A percentile compares a stretch with the other conserved stretches of the same genome.
Evolutionary conservation across 169 alveolate species (phyloP).

Genomic region (Theileria equi): DNA sequence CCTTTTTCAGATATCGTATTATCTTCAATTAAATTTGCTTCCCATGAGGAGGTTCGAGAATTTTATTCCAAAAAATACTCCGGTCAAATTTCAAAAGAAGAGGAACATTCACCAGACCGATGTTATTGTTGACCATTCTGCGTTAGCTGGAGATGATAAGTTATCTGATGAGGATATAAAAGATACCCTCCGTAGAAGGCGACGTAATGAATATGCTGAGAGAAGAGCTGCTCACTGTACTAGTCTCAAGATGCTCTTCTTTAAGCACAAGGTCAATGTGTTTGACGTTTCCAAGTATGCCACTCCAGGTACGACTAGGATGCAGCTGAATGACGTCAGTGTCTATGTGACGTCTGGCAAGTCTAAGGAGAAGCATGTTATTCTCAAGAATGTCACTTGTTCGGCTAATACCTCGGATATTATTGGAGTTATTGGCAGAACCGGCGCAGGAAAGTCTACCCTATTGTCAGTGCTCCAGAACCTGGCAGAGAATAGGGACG

Average conservation of each 20-base stretch:
- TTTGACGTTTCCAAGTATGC: background rate
- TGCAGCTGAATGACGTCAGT: slow-evolving; percentile 1
- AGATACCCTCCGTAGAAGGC: too few species aligned
- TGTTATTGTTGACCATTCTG: too few species aligned
- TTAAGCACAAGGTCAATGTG: background rate
- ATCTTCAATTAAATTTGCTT: slow-evolving; percentile 1
- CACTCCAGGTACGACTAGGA: slow-evolving; percentile 7
- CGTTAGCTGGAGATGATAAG: too few species aligned
- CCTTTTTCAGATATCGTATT: too few species aligned
- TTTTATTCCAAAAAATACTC: slow-evolving; percentile 1
- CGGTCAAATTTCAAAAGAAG: background rate
- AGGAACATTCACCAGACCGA: slow-evolving; percentile 4
- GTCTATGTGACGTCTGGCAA: slow-evolving; percentile 6
- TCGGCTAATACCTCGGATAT: slow-evolving; percentile 34
- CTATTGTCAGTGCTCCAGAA: slow-evolving; percentile 42
- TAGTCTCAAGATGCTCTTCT: background rate
- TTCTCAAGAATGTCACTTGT: slow-evolving; percentile 20
- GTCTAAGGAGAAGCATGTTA: background rate
- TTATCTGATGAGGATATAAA: too few species aligned
- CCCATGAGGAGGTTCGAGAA: slow-evolving; percentile 1
- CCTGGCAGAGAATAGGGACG: slow-evolving; percentile 16
- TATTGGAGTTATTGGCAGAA: slow-evolving; percentile 56
- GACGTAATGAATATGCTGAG: too few species aligned
- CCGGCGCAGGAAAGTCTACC: slow-evolving; percentile 64
- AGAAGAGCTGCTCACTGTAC: too few species aligned